Base-by-base conservation (phyloP, 2,329 filamentous ascomycete genomes). In the Salinomyces thailandicus region DNA sequence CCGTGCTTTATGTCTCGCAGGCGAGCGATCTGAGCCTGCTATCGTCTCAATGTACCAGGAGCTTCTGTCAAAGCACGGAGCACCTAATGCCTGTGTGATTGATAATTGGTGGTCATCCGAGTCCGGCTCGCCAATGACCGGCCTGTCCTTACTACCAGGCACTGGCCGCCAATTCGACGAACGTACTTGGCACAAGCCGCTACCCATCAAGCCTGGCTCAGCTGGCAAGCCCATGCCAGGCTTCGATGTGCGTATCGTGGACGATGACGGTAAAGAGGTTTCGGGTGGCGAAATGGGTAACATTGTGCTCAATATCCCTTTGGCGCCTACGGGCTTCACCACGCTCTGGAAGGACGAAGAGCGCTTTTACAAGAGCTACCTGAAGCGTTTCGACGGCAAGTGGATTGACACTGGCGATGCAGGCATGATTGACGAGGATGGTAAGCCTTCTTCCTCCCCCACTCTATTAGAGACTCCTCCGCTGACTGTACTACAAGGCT, bases 321-420 rank as follows among this genome's bases (percentile, higher is more conserved):
- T 95, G 18, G 85, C 84, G 0, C 89, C 87, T 0, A 91, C 85
- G 0, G 86, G 80, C 0, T 86, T 95, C 52, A 80, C 85, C 1
- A 87, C 79, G 1, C 66, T 95, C 1, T 95, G 87, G 81, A 67
- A 80, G 35, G 87, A 95, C 44, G 81, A 86, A 31, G 81, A 84
- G 43, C 68, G 87, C 20, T 94, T 94, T 57, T 93, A 86, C 59
- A 79, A 74, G 44, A 77, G 85, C 2, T 96, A 95, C 51, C 62
- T 94, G 46, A 81, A 81, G 59, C 70, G 87, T 11, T 96, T 95
- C 53, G 52, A 73, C 5, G 85, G 85, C 0, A 73, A 73, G 48
- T 95, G 85, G 84, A 62, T 95, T 29, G 87, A 96, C 55, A 95
- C 87, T 0, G 89, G 87, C 2, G 87, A 96, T 56, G 81, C 85